Evolutionary conservation across 768 basidiomycete genomes (phyloP), one percentile per base, ranked within the genome.

Genomic region (Pulveroboletus sp.): DNA sequence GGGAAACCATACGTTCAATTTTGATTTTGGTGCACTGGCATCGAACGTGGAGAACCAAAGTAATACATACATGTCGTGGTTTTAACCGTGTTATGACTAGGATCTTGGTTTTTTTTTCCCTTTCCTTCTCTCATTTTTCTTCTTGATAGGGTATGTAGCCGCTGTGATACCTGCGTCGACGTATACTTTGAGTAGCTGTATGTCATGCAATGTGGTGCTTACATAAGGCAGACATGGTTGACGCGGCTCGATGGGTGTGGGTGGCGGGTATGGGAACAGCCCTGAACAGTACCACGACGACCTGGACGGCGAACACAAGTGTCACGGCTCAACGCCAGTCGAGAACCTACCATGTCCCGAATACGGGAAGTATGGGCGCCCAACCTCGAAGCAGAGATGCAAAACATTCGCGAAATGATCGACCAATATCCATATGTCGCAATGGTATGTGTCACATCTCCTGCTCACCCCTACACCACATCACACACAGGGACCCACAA

Each of bases 291-390:
- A 64, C 63, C 46, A 60, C 59, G 49, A 64, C 58, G 50, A 59
- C 57, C 28, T 32, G 27, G 39, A 46, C 43, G 51, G 49, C 28
- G 18, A 54, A 26, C 45, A 47, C 39, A 41, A 36, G 9, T 17
- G 40, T 8, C 6, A 39, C 46, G 39, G 38, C 33, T 37, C 49
- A 43, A 31, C 49, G 43, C 27, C 46, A 35, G 24, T 50, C 41
- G 42, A 41, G 47, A 49, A 41, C 24, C 13, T n/a, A 40, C 48
- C 47, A 87, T 89, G 85, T 78, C 84, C 56, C 83, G 84, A 69
- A 94, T 94, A 81, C 81, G 85, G 60, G 93, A 99, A 62, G 95
- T 99, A 61, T 99, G 95, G 94, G 81, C 82, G 2, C 85, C 83
- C 33, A 96, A 94, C 70, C 83, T 99, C 55, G 93, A 97, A 55